Base-by-base conservation (phyloP, 805 yeast genomes). In the Barnettozyma siamensis region DNA sequence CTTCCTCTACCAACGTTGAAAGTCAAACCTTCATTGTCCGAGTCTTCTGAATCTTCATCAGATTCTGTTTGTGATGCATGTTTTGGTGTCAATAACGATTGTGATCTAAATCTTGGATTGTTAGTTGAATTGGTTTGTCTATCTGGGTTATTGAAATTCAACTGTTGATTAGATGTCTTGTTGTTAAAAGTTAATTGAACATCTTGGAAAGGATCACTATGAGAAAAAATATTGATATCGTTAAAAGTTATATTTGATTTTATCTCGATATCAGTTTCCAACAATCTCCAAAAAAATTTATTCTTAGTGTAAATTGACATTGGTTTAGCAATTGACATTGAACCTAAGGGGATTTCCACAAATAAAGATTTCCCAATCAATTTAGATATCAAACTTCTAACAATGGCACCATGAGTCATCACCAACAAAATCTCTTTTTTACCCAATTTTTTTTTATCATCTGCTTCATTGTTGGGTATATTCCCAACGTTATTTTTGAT, bases 321-420 rank as follows among this genome's bases (percentile, higher is more conserved):
- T 4, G 59, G 59, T 39, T 54, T 50, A 4, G 44, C 48, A 8
- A 57, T 45, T 3, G 60, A 45, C n/a, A 51, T 46, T 4, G 61
- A 57, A n/a, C 56, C 55, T 30, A 67, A 42, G 6, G 75, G 74
- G 10, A 69, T 59, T 43, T 70, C 73, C 40, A 55, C 60, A 50
- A 60, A 66, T 12, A 69, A 43, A 1, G 71, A 61, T 42, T 62
- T 60, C 13, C 63, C 62, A 34, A 65, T 39, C 4, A 70, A 38
- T 27, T 69, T 51, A 33, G 70, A 70, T 13, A 69, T 46, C 6
- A 69, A 45, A 18, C 66, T 56, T 16, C 71, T 59, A 11, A 67
- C 66, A 35, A 68, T 63, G 1, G 74, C 72, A 7, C 74, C 75
- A 43, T 70, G 75, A 5, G 72, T 58, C 45, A 70, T 55, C 13